Evolutionary conservation across 768 basidiomycete genomes (phyloP), one percentile per base, ranked within the genome.

Genomic region (Suillus hirtellus): DNA sequence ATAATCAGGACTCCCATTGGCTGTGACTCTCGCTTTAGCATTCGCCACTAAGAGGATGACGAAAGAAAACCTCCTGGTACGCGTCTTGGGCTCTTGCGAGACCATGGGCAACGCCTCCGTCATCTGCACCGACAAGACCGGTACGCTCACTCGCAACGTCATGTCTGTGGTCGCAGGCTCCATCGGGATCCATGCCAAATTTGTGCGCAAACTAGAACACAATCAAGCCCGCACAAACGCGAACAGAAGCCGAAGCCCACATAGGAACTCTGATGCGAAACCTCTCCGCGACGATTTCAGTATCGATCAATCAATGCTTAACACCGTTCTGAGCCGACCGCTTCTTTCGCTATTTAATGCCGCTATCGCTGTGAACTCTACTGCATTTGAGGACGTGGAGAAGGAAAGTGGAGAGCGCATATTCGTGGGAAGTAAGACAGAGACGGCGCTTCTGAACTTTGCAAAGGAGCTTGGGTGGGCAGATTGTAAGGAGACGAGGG

Each of bases 41-140:
- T 99, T 99, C 71, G 97, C 96, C 0, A 99, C 97, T 54, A 95
- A 92, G 70, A 89, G 96, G n/a, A 99, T 99, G 97, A 93, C 96
- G 10, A 85, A 89, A 71, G 92, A 95, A 76, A 97, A 97, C 60
- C 82, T 99, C 0, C 86, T 99, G 49, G 97, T 99, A 37, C 95
- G 96, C 61, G 93, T 98, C 5, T 86, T 99, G 40, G 93, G 93
- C 8, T 95, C 95, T 14, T 99, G 96, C 76, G 97, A 99, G 78
- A 99, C 95, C 0, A 99, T 99, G 96, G 96, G 93, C 24, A 98
- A 98, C 69, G 93, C 96, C 5, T 96, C 92, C 24, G 95, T 98
- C 63, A 86, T 98, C 4, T 95, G 94, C 77, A 96, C 95, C 15
- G 95, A 96, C 82, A 96, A 96, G 79, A 96, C 95, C 2, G 96